phyloP scores from a whole-genome alignment of 2,329 filamentous ascomycete genomes.

The Alternaria gansuensis region DNA sequence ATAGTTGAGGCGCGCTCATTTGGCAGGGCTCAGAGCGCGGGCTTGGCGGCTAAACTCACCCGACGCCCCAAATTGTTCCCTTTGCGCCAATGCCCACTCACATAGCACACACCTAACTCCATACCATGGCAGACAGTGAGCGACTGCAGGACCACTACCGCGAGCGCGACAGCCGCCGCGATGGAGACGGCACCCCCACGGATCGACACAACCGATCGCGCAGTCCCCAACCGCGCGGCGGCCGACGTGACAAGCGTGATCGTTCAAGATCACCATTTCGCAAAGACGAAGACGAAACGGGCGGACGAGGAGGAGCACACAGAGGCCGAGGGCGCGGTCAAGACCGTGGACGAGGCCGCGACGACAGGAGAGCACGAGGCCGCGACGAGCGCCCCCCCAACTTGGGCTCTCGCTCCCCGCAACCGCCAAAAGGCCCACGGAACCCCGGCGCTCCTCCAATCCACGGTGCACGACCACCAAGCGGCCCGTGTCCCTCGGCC shows the following conservation, averaged over 20 bases:
- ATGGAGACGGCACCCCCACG: slow-evolving; percentile 36
- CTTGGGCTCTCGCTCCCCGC: slow-evolving; percentile 16
- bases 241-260: slow-evolving; percentile 36
- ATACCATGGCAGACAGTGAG: slow-evolving; percentile 38
- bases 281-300: slow-evolving; percentile 33
- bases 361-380: slow-evolving; percentile 24
- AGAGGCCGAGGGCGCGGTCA: slow-evolving; percentile 22
- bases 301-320: slow-evolving; percentile 20
- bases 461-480: slow-evolving; percentile 23
- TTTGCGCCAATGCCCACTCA: slow-evolving; percentile 12
- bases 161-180: slow-evolving; percentile 35
- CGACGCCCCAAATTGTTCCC: slow-evolving; percentile 1
- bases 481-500: slow-evolving; percentile 17
- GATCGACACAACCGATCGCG: slow-evolving; percentile 47
- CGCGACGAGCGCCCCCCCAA: slow-evolving; percentile 19
- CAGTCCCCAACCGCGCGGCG: slow-evolving; percentile 46
- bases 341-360: slow-evolving; percentile 24
- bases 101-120: slow-evolving; percentile 12
- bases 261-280: slow-evolving; percentile 43
- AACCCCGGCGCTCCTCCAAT: slow-evolving; percentile 22
- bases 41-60: slow-evolving; percentile 20
- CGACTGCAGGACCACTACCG: slow-evolving; percentile 34
- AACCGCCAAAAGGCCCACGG: slow-evolving; percentile 40
- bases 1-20: neutral
- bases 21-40: slow-evolving; percentile 4